A percentile compares a stretch with the other conserved stretches of the same genome.
These are phyloP conservation scores for Diaporthe ilicicola DNA, from an alignment of 2,329 filamentous ascomycete species.

Conservation along the genomic window DNA sequence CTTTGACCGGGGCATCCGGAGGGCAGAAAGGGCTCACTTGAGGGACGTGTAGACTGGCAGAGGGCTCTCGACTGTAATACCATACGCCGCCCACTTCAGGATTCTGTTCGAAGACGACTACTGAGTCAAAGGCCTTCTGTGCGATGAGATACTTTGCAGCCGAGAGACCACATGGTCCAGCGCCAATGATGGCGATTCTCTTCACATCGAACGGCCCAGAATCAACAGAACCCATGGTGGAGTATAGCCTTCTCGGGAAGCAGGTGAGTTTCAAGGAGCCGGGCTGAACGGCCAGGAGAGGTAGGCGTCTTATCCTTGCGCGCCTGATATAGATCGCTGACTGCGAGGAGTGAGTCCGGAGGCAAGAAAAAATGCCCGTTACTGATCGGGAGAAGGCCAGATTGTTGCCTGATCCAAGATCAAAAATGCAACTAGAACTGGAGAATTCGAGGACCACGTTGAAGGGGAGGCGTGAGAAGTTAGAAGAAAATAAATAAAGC, in stretches of 20 bases:
- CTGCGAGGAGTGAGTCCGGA: not conserved
- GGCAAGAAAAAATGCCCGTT: not conserved
- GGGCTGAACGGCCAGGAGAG: not conserved
- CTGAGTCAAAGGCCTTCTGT: conserved; percentile 70
- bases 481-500: not conserved
- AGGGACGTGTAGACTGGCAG: conserved; percentile 64
- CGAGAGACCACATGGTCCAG: conserved; percentile 80
- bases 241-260: not conserved
- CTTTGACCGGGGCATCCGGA: conserved; percentile 69
- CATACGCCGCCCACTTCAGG: conserved; percentile 82
- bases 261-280: not conserved
- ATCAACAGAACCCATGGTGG: conserved; percentile 39
- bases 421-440: not conserved
- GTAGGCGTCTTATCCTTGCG: not conserved
- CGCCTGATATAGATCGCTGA: not conserved
- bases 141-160: conserved; percentile 83
- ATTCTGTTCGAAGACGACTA: conserved; percentile 86
- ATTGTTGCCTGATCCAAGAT: not conserved
- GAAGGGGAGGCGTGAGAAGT: not conserved
- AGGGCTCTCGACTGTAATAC: conserved; percentile 73
- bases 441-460: not conserved
- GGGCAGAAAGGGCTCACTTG: conserved; percentile 72
- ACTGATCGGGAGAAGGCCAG: not conserved
- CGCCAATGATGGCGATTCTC: conserved; percentile 81
- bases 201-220: conserved; percentile 56